Evolutionary conservation across 75 land plant species (phyloP).

Genomic region (Picea sitchensis): DNA sequence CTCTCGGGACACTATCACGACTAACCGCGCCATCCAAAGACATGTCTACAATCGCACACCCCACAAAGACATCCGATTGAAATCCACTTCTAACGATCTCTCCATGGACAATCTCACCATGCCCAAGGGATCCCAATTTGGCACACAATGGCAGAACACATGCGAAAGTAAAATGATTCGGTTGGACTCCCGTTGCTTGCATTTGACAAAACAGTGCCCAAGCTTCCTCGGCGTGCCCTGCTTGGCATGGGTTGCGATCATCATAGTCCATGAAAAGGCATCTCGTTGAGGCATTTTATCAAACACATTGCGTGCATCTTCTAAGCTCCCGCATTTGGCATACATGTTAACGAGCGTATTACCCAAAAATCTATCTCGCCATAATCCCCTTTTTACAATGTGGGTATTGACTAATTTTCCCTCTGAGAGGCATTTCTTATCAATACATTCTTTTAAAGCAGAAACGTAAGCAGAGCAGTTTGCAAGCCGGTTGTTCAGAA

Average conservation of each 20-base stretch:
- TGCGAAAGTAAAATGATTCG: no score
- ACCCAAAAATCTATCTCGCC: background rate
- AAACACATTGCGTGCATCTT: no score
- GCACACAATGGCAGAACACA: no score
- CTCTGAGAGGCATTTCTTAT: background rate
- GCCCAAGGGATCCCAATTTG: conserved; percentile 12
- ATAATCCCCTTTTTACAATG: background rate
- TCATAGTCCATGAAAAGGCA: no score
- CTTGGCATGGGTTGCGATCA: conserved; percentile 21
- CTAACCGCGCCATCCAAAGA: background rate
- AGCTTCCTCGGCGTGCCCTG: conserved; percentile 25
- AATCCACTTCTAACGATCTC: conserved; percentile 1
- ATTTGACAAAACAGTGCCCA: conserved; percentile 23
- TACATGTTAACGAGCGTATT: background rate
- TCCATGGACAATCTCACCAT: conserved; percentile 37
- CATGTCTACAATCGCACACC: conserved; percentile 1
- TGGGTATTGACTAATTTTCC: conserved; percentile 9
- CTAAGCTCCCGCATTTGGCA: no score
- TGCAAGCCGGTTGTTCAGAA: no score
- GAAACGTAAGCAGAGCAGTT: no score
- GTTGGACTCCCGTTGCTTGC: background rate
- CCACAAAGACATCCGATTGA: background rate
- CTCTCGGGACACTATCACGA: no score
- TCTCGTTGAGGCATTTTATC: no score
- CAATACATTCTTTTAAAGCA: no score